Conservation (phyloP, 192 early-diverging fungal genomes). For the Obelidium mucronatum region DNA sequence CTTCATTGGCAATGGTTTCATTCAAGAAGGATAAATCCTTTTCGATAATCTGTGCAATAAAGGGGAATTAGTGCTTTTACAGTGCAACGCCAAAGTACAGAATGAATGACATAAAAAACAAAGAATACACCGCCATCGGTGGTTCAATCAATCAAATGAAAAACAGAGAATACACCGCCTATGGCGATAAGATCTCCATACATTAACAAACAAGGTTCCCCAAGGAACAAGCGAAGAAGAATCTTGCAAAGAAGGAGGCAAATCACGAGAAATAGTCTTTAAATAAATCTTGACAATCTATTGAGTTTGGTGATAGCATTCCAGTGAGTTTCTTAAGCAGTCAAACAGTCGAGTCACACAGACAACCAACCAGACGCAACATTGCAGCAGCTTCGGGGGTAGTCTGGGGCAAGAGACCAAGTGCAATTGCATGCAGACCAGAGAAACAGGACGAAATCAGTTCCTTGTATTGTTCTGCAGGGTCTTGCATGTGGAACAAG, state of each 20-base stretch:
- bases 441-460: conserved; percentile 82
- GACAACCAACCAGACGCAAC: conserved; percentile 22
- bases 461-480: conserved; percentile 45
- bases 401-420: conserved; percentile 64
- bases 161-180: too few relatives aligned
- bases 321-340: background rate
- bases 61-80: background rate
- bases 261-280: conserved; percentile 62
- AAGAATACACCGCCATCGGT: background rate
- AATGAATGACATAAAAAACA: too few relatives aligned
- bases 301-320: background rate
- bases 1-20: conserved; percentile 54
- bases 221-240: conserved; percentile 80
- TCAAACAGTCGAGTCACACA: too few relatives aligned
- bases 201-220: conserved; percentile 85
- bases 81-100: background rate
- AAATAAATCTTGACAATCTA: conserved; percentile 83
- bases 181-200: conserved; percentile 34
- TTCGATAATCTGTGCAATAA: conserved; percentile 22
- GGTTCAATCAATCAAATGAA: background rate
- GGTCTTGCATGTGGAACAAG: conserved; percentile 68
- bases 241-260: conserved; percentile 62
- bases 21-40: conserved; percentile 37
- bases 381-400: conserved; percentile 74
- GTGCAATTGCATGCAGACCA: conserved; percentile 77